These are phyloP conservation scores for Cicer arietinum DNA, from an alignment of 306 rosid genomes.

Conservation along the genomic window DNA sequence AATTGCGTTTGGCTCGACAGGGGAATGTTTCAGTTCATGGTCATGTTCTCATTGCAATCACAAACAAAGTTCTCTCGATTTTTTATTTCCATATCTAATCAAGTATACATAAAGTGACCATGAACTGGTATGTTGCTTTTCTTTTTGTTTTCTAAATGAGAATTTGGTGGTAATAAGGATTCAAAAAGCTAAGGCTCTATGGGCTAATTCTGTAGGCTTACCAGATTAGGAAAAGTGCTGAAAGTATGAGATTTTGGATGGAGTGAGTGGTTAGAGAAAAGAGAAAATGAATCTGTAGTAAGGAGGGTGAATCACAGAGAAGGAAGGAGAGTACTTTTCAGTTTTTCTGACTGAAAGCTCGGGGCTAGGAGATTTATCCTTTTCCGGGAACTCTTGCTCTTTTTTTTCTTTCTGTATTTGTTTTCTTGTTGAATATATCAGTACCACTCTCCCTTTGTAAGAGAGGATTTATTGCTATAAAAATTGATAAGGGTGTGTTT, in stretches of 20 bases:
- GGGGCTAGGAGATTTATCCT: not conserved
- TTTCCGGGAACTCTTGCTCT: conserved; percentile 11
- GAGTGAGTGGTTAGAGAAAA: not conserved
- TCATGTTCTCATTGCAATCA: not conserved
- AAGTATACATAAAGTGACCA: not conserved
- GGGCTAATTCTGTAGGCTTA: not conserved
- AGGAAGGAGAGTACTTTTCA: not conserved
- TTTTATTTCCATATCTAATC: conserved; percentile 8
- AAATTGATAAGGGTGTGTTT: conserved; percentile 36
- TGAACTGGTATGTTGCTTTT: not conserved
- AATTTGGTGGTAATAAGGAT: not conserved
- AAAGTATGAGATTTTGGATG: not conserved
- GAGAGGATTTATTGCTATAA: conserved; percentile 8
- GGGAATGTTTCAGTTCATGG: not conserved
- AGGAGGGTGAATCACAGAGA: not conserved
- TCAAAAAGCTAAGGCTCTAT: not conserved
- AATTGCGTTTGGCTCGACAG: conserved; percentile 12
- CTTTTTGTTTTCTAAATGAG: not conserved
- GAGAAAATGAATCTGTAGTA: not conserved
- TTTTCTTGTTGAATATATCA: conserved; percentile 7
- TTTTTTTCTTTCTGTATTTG: not conserved
- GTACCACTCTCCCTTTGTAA: conserved; percentile 12
- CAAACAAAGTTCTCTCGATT: not conserved
- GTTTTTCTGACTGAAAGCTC: not conserved
- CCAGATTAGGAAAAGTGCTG: not conserved